Evolutionary conservation across 768 basidiomycete species (phyloP).

Genomic region (Daedaleopsis sinensis): DNA sequence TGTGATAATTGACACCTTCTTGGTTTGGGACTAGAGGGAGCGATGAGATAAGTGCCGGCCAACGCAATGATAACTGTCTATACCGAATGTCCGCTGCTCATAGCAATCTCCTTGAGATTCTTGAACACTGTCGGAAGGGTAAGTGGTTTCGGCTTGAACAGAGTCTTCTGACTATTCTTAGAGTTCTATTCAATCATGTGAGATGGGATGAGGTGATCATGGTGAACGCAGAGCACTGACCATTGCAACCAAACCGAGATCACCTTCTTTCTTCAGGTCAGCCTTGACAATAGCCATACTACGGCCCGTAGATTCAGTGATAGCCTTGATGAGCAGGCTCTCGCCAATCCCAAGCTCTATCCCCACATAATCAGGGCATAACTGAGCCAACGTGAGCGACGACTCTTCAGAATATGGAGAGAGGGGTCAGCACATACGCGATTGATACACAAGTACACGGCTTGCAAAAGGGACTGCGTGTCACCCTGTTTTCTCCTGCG

Average conservation of each 20-base stretch:
- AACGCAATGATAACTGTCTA: conserved; percentile 22
- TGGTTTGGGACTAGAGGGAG: conserved; percentile 76
- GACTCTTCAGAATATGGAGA: not conserved
- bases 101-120: conserved; percentile 89
- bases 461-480: conserved; percentile 75
- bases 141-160: conserved; percentile 93
- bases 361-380: conserved; percentile 94
- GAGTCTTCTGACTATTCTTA: conserved; percentile 87
- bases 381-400: conserved; percentile 42
- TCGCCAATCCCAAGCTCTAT: conserved; percentile 97
- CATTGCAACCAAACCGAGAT: conserved; percentile 96
- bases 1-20: conserved; percentile 94
- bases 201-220: not conserved
- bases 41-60: not conserved
- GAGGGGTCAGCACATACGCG: conserved; percentile 54
- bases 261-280: conserved; percentile 93
- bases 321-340: conserved; percentile 91
- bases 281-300: conserved; percentile 80
- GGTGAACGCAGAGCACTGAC: conserved; percentile 41
- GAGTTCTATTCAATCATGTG: conserved; percentile 63
- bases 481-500: conserved; percentile 80
- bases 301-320: conserved; percentile 93
- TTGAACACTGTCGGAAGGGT: conserved; percentile 89
- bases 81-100: conserved; percentile 82
- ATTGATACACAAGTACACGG: conserved; percentile 96